phyloP scores from a whole-genome alignment of 1,284 basidiomycete species.

The Inonotus hispidus region DNA sequence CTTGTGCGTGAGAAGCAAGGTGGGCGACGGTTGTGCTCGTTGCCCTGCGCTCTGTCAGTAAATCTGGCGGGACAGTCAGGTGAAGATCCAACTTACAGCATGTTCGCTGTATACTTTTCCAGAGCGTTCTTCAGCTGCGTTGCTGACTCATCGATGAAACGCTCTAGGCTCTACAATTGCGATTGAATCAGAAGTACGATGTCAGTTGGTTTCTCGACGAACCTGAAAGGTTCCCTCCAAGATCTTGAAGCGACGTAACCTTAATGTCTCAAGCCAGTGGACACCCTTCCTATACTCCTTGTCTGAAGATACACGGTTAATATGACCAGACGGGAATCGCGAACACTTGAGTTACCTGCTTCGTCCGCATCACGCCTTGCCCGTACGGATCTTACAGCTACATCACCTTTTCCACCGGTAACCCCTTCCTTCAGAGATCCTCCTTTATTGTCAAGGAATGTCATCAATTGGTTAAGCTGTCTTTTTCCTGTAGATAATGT shows the following conservation, averaged over 20 bases:
- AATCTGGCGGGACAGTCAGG: background rate
- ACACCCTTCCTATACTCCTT: conserved; percentile 90
- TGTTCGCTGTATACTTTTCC: conserved; percentile 69
- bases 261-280: conserved; percentile 90
- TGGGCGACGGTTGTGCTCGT: conserved; percentile 66
- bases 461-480: conserved; percentile 71
- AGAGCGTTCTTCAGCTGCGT: conserved; percentile 59
- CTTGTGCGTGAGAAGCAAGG: conserved; percentile 51
- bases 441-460: conserved; percentile 63
- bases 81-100: conserved; percentile 48
- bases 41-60: conserved; percentile 40
- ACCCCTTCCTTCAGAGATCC: conserved; percentile 52
- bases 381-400: conserved; percentile 67
- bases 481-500: conserved; percentile 54
- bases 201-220: conserved; percentile 18
- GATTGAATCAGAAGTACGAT: background rate
- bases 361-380: conserved; percentile 89
- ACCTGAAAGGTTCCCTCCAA: conserved; percentile 78
- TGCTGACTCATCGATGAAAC: conserved; percentile 74
- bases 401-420: conserved; percentile 52
- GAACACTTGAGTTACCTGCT: conserved; percentile 52
- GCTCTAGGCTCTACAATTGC: conserved; percentile 62
- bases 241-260: conserved; percentile 77
- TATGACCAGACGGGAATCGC: background rate
- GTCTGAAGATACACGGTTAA: conserved; percentile 43